Conservation (phyloP, 2,329 filamentous ascomycete genomes). For the Thielaviopsis ethacetica region DNA sequence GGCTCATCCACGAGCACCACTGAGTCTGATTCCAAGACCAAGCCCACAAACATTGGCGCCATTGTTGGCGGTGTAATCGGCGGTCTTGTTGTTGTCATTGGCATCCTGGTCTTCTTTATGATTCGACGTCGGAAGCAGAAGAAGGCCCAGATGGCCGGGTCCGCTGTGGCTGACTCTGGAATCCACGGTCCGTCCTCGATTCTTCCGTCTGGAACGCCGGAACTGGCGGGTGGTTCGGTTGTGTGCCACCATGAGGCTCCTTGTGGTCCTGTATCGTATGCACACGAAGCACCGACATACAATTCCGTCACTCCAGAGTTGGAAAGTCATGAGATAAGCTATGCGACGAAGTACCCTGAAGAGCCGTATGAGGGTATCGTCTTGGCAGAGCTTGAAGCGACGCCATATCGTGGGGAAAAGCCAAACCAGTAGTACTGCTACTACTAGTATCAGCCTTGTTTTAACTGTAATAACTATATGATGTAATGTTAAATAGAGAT, state of each 20-base stretch:
- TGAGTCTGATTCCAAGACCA: constrained; percentile 7
- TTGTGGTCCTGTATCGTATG: background rate
- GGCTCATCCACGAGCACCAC: constrained; percentile 3
- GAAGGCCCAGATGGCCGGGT: background rate
- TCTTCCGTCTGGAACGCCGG: constrained; percentile 2
- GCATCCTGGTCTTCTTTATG: constrained; percentile 18
- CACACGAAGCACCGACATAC: background rate
- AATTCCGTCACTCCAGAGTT: background rate
- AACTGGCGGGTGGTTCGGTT: background rate
- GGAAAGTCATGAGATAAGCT: background rate
- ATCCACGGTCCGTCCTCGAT: background rate
- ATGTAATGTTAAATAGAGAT: no score
- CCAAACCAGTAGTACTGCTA: no score
- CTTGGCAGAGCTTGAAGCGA: background rate
- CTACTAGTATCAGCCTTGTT: background rate
- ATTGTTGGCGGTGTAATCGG: constrained; percentile 21
- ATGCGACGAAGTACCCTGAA: background rate
- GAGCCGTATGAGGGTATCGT: background rate
- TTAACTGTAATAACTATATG: background rate
- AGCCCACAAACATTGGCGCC: constrained; percentile 17
- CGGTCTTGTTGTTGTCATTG: constrained; percentile 17
- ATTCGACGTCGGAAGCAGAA: constrained; percentile 1
- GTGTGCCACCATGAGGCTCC: background rate
- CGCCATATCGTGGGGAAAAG: background rate
- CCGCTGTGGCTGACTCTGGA: background rate